Percentiles rank a stretch among this genome's conserved stretches.
phyloP scores from a whole-genome alignment of 768 basidiomycete species.

The Holtermanniella nyarrowii region DNA sequence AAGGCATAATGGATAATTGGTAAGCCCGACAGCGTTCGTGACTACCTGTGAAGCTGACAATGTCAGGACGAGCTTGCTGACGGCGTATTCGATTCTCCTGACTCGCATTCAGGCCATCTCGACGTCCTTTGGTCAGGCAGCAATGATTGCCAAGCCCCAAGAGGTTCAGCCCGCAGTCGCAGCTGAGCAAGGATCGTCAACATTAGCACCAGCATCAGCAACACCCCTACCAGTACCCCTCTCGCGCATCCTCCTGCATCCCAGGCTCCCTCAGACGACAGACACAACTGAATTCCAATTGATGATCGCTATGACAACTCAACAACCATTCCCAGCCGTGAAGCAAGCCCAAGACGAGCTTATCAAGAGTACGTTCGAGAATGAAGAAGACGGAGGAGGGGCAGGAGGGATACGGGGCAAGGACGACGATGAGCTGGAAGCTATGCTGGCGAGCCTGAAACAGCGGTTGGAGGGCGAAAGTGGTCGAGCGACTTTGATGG shows the following conservation, averaged over 20 bases:
- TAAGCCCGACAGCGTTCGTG: constrained; percentile 1
- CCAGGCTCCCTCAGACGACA: neutral
- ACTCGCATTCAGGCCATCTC: constrained; percentile 16
- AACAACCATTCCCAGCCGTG: constrained; percentile 9
- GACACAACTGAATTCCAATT: constrained; percentile 6
- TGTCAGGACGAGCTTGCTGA: constrained; percentile 24
- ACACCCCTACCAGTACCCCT: constrained; percentile 1
- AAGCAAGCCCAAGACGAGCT: constrained; percentile 3
- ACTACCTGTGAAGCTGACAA: neutral
- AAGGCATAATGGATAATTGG: constrained; percentile 31
- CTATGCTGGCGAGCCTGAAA: constrained; percentile 4
- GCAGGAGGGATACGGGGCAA: constrained; percentile 9
- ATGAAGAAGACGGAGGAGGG: neutral
- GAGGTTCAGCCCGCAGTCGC: neutral
- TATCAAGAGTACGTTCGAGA: neutral
- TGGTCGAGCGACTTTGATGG: constrained; percentile 3
- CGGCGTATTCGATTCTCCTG: constrained; percentile 26
- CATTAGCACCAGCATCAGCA: neutral
- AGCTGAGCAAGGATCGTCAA: neutral
- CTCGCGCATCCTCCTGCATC: constrained; percentile 7
- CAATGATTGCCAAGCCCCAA: neutral
- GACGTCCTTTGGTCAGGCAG: neutral
- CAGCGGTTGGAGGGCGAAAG: constrained; percentile 9
- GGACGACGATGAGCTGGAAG: constrained; percentile 8
- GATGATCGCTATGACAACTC: constrained; percentile 25